phyloP scores from a whole-genome alignment of 345 rosid genomes.

The Capsella bursapastoris region DNA sequence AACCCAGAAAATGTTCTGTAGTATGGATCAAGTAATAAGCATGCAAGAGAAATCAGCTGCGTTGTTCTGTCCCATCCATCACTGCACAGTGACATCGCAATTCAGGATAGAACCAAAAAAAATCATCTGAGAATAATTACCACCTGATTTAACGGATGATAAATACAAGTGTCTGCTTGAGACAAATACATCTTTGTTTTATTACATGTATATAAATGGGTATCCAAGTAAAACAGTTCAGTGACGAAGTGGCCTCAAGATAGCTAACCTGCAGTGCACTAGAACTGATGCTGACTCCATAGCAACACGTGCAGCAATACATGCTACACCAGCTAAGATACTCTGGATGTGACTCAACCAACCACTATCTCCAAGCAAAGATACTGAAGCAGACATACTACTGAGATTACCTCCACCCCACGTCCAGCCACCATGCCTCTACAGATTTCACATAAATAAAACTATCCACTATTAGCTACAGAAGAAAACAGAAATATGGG shows the following conservation, averaged over 20 bases:
- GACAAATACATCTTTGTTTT: conserved; percentile 25
- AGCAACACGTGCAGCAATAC: conserved; percentile 96
- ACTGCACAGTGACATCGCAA: conserved; percentile 52
- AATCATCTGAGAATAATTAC: conserved; percentile 23
- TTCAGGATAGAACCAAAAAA: conserved; percentile 23
- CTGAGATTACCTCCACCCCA: conserved; percentile 99
- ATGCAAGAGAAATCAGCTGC: conserved; percentile 93
- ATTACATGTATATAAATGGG: conserved; percentile 18
- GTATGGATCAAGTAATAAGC: conserved; percentile 93
- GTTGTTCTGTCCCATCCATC: conserved; percentile 99
- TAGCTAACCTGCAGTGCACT: conserved; percentile 91
- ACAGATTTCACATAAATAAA: conserved; percentile 44
- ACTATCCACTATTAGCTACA: conserved; percentile 18
- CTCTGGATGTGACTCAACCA: conserved; percentile 97
- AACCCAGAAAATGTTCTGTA: conserved; percentile 91
- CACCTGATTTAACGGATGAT: conserved; percentile 13
- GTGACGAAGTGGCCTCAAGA: conserved; percentile 21
- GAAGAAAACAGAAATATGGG: conserved; percentile 4
- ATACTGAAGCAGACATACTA: conserved; percentile 99
- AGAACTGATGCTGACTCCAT: conserved; percentile 95
- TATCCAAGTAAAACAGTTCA: conserved; percentile 24
- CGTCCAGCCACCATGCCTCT: conserved; percentile 99
- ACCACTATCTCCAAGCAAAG: conserved; percentile 96
- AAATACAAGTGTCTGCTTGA: conserved; percentile 24
- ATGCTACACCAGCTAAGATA: conserved; percentile 96